phyloP scores from a whole-genome alignment of 2,329 filamentous ascomycete genomes.

The Cytospora leucostoma region DNA sequence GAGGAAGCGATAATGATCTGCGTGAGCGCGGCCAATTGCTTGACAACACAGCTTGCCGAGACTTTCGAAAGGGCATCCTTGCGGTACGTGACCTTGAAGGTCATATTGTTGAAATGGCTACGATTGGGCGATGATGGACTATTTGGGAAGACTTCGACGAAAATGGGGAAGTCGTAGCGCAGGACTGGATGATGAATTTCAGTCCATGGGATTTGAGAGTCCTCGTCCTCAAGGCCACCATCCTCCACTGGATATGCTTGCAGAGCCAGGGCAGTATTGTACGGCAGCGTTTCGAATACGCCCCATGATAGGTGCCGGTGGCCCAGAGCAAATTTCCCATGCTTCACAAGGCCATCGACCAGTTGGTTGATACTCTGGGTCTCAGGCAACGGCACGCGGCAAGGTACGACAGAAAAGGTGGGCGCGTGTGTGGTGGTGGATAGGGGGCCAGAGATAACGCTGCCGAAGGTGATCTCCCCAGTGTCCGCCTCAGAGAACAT shows the following conservation, averaged over 20 bases:
- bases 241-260: constrained; percentile 35
- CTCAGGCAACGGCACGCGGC: constrained; percentile 34
- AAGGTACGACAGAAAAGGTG: constrained; percentile 39
- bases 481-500: constrained; percentile 38
- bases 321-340: constrained; percentile 24
- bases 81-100: constrained; percentile 29
- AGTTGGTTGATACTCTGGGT: constrained; percentile 25
- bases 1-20: constrained; percentile 24
- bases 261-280: constrained; percentile 40
- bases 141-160: constrained; percentile 28
- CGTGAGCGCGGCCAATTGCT: constrained; percentile 29
- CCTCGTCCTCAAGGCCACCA: neutral
- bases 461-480: constrained; percentile 39
- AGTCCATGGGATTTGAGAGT: constrained; percentile 22
- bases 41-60: constrained; percentile 28
- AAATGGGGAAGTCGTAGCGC: constrained; percentile 30
- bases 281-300: constrained; percentile 35
- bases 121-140: constrained; percentile 1
- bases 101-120: constrained; percentile 9
- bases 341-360: constrained; percentile 28
- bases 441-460: constrained; percentile 37
- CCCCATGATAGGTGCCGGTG: constrained; percentile 34
- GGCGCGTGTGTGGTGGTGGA: constrained; percentile 36
- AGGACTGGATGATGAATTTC: constrained; percentile 25
- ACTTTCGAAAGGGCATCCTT: constrained; percentile 27